Conservation (phyloP, 768 basidiomycete genomes). For the Amanita pseudoporphyria region DNA sequence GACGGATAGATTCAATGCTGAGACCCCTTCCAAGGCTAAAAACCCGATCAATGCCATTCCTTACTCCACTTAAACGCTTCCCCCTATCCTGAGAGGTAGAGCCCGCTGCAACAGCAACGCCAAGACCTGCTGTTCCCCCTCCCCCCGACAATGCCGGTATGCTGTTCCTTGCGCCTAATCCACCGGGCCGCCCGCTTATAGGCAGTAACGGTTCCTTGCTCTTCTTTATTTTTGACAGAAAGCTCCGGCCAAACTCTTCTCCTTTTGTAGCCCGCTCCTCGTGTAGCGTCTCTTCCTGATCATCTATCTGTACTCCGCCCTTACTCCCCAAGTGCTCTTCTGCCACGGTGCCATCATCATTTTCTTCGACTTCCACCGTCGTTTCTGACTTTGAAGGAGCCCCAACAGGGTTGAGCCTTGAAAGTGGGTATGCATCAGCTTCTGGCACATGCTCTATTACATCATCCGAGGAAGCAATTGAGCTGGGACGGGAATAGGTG, state of each 20-base stretch:
- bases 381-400: not conserved
- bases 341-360: slow-evolving; percentile 1
- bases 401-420: slow-evolving; percentile 1
- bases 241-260: not conserved
- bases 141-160: slow-evolving; percentile 2
- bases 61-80: slow-evolving; percentile 25
- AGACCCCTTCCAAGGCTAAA: slow-evolving; percentile 41
- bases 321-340: not conserved
- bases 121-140: slow-evolving; percentile 2
- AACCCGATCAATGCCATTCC: slow-evolving; percentile 53
- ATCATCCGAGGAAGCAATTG: slow-evolving; percentile 22
- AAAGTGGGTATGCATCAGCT: slow-evolving; percentile 18
- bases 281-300: not conserved
- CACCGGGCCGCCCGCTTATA: slow-evolving; percentile 24
- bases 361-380: slow-evolving; percentile 11
- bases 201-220: slow-evolving; percentile 72
- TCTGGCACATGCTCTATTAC: slow-evolving; percentile 8
- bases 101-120: not conserved
- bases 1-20: slow-evolving; percentile 41
- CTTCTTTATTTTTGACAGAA: slow-evolving; percentile 33
- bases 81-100: slow-evolving; percentile 1
- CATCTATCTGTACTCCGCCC: not conserved
- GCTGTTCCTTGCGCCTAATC: slow-evolving; percentile 18
- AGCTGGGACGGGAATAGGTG: slow-evolving; percentile 31
- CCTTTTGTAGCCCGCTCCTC: not conserved